A percentile compares a stretch with the other conserved stretches of the same genome.
phyloP scores from a whole-genome alignment of 1,139 yeast species.

The Pichia terricola region DNA sequence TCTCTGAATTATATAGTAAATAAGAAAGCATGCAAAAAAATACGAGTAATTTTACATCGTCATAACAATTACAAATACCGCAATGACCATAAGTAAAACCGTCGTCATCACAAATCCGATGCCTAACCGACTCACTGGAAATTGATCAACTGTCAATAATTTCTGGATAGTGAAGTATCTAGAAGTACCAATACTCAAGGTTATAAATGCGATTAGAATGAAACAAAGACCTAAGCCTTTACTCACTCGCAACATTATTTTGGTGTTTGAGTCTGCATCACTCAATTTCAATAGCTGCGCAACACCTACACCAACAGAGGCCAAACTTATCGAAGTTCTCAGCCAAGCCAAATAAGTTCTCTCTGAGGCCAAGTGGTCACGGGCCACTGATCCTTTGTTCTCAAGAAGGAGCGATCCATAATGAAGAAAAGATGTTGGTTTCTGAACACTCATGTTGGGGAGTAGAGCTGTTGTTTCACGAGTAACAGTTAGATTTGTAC shows the following conservation, averaged over 20 bases:
- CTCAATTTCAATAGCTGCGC: constrained; percentile 41
- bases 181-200: constrained; percentile 11
- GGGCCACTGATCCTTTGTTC: constrained; percentile 39
- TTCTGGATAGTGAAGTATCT: constrained; percentile 25
- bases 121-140: constrained; percentile 32
- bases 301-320: constrained; percentile 49
- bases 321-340: constrained; percentile 37
- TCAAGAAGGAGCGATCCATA: constrained; percentile 31
- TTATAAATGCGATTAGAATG: constrained; percentile 8
- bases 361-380: constrained; percentile 36
- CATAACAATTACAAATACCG: constrained; percentile 7
- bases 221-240: constrained; percentile 15
- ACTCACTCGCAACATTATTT: constrained; percentile 7
- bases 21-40: not conserved
- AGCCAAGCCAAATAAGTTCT: constrained; percentile 30
- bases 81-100: constrained; percentile 3
- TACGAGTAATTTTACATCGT: not conserved
- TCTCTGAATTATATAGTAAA: not conserved
- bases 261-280: not conserved
- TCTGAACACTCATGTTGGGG: constrained; percentile 12
- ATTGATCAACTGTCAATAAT: constrained; percentile 34
- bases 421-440: constrained; percentile 16
- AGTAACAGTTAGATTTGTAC: no score
- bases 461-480: constrained; percentile 5
- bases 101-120: constrained; percentile 2